Evolutionary conservation across 2,329 filamentous ascomycete species (phyloP).

Genomic region (Alternaria atra): DNA sequence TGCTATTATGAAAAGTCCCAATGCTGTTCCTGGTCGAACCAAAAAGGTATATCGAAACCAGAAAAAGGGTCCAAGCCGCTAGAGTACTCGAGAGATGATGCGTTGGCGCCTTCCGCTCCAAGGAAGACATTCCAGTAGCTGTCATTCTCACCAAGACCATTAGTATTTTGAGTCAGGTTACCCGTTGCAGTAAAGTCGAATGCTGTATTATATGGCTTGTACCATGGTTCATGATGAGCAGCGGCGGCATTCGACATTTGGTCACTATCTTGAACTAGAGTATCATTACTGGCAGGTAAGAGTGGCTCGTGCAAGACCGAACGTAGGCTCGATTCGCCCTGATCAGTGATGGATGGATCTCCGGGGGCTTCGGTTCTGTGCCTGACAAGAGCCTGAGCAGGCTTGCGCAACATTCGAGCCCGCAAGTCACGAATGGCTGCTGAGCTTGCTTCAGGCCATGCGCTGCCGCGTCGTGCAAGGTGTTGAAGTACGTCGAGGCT

Average conservation of each 20-base stretch:
- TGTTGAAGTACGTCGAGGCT: conserved; percentile 38
- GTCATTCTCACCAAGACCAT: background rate
- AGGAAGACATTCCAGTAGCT: conserved; percentile 23
- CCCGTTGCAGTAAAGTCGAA: background rate
- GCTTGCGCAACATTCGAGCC: conserved; percentile 19
- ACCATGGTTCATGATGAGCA: background rate
- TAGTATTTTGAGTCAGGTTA: background rate
- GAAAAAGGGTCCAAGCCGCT: conserved; percentile 40
- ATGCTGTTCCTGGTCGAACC: conserved; percentile 48
- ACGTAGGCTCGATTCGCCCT: background rate
- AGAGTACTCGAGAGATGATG: background rate
- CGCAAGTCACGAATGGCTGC: conserved; percentile 38
- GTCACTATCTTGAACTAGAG: background rate
- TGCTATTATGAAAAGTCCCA: conserved; percentile 31
- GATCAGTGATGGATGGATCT: background rate
- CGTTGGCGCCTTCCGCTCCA: background rate
- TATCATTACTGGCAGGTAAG: background rate
- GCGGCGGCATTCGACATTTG: background rate
- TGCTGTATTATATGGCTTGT: background rate
- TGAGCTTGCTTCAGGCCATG: conserved; percentile 44
- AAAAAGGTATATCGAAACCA: conserved; percentile 50
- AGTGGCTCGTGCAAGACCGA: background rate
- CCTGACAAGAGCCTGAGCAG: background rate
- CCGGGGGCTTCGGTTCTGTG: background rate
- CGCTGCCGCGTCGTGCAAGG: conserved; percentile 36